Evolutionary conservation across 345 rosid species (phyloP).

Genomic region (Moricandia arvensis): DNA sequence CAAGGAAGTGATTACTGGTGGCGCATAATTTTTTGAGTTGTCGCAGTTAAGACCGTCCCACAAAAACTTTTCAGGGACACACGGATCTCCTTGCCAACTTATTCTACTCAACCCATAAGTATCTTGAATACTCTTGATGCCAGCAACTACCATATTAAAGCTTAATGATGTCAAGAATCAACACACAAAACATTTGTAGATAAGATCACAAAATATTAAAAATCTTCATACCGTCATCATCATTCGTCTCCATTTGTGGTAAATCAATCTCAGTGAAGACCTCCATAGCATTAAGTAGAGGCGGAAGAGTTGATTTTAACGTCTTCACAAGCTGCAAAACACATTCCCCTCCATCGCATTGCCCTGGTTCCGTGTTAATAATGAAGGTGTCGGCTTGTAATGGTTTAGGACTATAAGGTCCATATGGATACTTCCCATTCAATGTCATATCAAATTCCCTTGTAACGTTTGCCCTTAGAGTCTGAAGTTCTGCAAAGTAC

Average conservation of each 20-base stretch:
- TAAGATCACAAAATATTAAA: background rate
- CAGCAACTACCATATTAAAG: background rate
- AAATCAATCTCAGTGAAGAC: background rate
- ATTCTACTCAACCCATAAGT: background rate
- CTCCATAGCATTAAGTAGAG: background rate
- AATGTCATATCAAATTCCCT: slow-evolving; percentile 41
- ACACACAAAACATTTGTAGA: background rate
- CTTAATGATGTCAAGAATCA: background rate
- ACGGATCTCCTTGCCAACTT: background rate
- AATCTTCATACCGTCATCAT: background rate
- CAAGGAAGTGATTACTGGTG: background rate
- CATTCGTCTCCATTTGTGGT: background rate
- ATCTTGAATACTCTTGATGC: background rate
- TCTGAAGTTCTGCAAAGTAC: slow-evolving; percentile 51
- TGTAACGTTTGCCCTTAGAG: slow-evolving; percentile 40
- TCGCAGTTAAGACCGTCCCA: background rate
- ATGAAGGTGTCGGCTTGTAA: slow-evolving; percentile 16
- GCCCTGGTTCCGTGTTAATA: background rate
- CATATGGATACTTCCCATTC: slow-evolving; percentile 36
- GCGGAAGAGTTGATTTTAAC: background rate
- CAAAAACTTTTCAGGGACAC: background rate
- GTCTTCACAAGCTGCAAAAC: background rate
- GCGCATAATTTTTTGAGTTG: background rate
- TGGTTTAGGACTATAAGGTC: slow-evolving; percentile 37
- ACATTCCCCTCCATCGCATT: background rate